These are phyloP conservation scores for Phytophthora palmivora DNA, from an alignment of 352 stramenopile genomes.

Conservation along the genomic window DNA sequence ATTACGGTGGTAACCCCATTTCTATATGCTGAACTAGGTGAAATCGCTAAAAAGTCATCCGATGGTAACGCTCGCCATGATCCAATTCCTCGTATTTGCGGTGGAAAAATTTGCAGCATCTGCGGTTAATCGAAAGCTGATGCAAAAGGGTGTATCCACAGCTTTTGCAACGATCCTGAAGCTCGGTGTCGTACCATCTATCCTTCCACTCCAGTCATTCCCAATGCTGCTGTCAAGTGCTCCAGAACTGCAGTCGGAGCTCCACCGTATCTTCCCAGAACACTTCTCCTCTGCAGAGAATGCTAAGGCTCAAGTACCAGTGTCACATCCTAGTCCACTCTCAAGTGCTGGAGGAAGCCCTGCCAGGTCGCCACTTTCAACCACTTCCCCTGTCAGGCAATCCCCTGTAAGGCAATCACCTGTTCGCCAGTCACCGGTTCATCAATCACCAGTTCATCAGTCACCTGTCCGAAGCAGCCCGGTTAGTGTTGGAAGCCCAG, in stretches of 20 bases:
- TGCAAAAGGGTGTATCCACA: slow-evolving; percentile 86
- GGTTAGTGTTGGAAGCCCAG: slow-evolving; percentile 52
- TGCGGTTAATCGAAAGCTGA: slow-evolving; percentile 71
- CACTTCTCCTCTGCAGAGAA: slow-evolving; percentile 76
- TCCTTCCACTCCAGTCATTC: slow-evolving; percentile 80
- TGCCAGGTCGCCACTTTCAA: slow-evolving; percentile 44
- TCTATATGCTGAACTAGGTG: slow-evolving; percentile 44
- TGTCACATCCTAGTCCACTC: slow-evolving; percentile 37
- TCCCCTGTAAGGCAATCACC: slow-evolving; percentile 47
- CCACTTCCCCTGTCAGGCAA: slow-evolving; percentile 51
- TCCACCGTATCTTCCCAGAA: slow-evolving; percentile 86
- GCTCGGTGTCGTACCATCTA: slow-evolving; percentile 73
- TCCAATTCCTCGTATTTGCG: slow-evolving; percentile 87
- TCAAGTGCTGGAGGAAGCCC: slow-evolving; percentile 48
- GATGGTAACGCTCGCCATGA: slow-evolving; percentile 83
- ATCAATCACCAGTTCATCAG: slow-evolving; percentile 45
- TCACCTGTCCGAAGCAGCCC: slow-evolving; percentile 59
- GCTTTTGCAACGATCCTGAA: slow-evolving; percentile 80
- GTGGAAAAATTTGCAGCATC: slow-evolving; percentile 89
- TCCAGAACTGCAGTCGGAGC: slow-evolving; percentile 70
- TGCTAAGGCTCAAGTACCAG: slow-evolving; percentile 32
- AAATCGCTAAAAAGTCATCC: slow-evolving; percentile 89
- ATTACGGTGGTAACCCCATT: slow-evolving; percentile 8
- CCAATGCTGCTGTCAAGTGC: slow-evolving; percentile 71
- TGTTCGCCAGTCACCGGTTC: slow-evolving; percentile 53